Conservation (phyloP, 352 stramenopile genomes). For the Phytophthora pistaciae region DNA sequence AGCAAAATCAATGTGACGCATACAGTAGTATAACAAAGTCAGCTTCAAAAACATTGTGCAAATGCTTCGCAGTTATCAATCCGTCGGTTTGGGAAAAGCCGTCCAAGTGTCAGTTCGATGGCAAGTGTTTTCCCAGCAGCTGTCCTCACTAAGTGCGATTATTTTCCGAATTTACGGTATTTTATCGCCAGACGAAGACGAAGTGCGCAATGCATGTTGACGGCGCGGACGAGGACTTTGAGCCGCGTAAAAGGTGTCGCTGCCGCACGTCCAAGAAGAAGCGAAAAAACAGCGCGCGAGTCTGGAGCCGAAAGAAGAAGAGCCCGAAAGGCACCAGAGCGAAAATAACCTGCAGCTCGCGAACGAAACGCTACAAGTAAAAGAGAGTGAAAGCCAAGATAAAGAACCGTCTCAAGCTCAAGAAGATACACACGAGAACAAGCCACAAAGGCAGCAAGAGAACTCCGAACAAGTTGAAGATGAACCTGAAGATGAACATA, state of each 20-base stretch:
- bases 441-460: too few species aligned
- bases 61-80: too few species aligned
- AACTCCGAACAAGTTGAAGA: too few species aligned
- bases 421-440: background rate
- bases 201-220: too few species aligned
- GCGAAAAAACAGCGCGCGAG: slow-evolving; percentile 17
- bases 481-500: background rate
- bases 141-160: too few species aligned
- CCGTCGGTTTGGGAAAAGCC: too few species aligned
- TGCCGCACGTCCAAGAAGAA: slow-evolving; percentile 27
- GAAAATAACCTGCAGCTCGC: background rate
- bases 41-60: too few species aligned
- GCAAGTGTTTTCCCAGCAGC: too few species aligned
- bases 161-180: too few species aligned
- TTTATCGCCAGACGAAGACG: too few species aligned
- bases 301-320: slow-evolving; percentile 2
- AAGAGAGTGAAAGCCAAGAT: background rate
- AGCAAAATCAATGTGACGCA: too few species aligned
- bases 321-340: background rate
- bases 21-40: background rate
- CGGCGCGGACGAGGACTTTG: background rate
- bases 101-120: too few species aligned
- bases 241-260: slow-evolving; percentile 13
- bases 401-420: background rate
- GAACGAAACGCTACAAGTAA: background rate